Percentiles rank a stretch among this genome's conserved stretches.
Evolutionary conservation across 2,329 filamentous ascomycete genomes (phyloP).

Genomic region (Plenodomus tracheiphilus): DNA sequence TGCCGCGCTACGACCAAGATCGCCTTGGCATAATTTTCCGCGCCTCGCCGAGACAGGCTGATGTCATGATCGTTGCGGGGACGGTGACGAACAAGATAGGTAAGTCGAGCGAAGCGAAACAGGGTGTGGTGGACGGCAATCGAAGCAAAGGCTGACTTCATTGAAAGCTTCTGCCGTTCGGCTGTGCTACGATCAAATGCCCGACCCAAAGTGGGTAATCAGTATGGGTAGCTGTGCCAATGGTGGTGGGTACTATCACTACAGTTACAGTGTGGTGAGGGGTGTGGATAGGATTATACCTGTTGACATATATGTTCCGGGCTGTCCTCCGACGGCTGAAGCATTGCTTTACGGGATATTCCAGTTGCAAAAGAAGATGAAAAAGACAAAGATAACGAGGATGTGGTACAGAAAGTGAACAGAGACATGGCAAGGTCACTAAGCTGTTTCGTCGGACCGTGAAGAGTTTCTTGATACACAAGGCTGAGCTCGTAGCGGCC

Average conservation of each 20-base stretch:
- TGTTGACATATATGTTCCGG: conserved; percentile 80
- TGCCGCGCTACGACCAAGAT: conserved; percentile 88
- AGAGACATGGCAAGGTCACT: too few species aligned
- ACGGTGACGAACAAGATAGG: conserved; percentile 97
- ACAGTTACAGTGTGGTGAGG: conserved; percentile 77
- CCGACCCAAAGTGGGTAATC: conserved; percentile 84
- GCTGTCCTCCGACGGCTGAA: conserved; percentile 64
- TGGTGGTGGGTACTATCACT: conserved; percentile 85
- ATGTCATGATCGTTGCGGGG: conserved; percentile 93
- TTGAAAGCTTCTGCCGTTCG: conserved; percentile 85
- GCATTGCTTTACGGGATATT: conserved; percentile 67
- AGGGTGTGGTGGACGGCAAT: too few species aligned
- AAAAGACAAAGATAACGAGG: conserved; percentile 59
- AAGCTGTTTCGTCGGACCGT: too few species aligned
- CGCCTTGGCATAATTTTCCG: conserved; percentile 90
- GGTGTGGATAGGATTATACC: conserved; percentile 81
- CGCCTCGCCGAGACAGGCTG: conserved; percentile 84
- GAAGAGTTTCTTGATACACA: too few species aligned
- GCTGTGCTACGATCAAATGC: conserved; percentile 95
- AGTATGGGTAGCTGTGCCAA: conserved; percentile 86
- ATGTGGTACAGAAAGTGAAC: conserved; percentile 61
- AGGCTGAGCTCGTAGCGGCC: too few species aligned
- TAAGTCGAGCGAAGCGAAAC: too few species aligned
- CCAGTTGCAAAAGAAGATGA: conserved; percentile 78
- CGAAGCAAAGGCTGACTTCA: too few species aligned